Conservation (phyloP, 2,329 filamentous ascomycete species). For the Penicillium sp. region DNA sequence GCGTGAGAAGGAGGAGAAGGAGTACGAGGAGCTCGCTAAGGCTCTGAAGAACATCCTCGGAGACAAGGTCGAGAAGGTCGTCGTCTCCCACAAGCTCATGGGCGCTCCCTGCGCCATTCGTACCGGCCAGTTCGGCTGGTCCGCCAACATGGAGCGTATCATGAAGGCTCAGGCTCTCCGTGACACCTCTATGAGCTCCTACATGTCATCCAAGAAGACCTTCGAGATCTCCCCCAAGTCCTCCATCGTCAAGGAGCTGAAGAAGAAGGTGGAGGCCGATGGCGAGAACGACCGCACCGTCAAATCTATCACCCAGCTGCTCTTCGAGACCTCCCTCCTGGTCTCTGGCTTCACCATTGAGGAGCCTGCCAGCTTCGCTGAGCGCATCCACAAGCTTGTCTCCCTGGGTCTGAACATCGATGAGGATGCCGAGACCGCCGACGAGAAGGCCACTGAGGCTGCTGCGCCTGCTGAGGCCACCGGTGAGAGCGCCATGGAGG, state of each 20-base stretch:
- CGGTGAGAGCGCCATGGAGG: slow-evolving; percentile 97
- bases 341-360: slow-evolving; percentile 99
- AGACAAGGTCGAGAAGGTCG: slow-evolving; percentile 99
- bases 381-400: slow-evolving; percentile 99
- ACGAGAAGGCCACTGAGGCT: slow-evolving; percentile 54
- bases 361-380: slow-evolving; percentile 94
- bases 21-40: slow-evolving; percentile 93
- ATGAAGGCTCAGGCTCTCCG: slow-evolving; percentile 99
- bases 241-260: slow-evolving; percentile 96
- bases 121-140: slow-evolving; percentile 99
- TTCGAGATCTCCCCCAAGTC: slow-evolving; percentile 99
- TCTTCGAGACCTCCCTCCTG: slow-evolving; percentile 97
- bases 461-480: slow-evolving; percentile 62
- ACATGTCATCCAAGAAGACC: slow-evolving; percentile 99
- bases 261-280: slow-evolving; percentile 97
- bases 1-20: slow-evolving; percentile 96
- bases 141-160: slow-evolving; percentile 99
- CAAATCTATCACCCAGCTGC: slow-evolving; percentile 97
- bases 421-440: slow-evolving; percentile 74
- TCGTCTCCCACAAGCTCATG: slow-evolving; percentile 95
- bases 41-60: slow-evolving; percentile 97
- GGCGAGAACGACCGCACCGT: slow-evolving; percentile 98
- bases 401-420: slow-evolving; percentile 97
- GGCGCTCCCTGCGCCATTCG: slow-evolving; percentile 96
- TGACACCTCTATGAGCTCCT: slow-evolving; percentile 98